Conservation (phyloP, 306 rosid genomes). For the Benincasa hispida region DNA sequence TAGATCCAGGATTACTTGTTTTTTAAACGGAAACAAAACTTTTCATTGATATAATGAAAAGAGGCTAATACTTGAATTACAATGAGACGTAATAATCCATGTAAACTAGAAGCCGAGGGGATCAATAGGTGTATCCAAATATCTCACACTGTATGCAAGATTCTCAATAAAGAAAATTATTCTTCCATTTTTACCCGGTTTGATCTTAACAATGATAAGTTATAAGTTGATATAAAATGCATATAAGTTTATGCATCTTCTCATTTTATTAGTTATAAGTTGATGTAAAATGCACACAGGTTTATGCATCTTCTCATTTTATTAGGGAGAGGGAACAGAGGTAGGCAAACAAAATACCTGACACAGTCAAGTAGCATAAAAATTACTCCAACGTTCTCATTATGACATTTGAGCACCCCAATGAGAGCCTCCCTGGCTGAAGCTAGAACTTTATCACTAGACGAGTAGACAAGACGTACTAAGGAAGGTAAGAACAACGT, state of each 20-base stretch:
- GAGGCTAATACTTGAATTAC: too few relatives aligned
- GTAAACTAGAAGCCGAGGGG: too few relatives aligned
- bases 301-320: background rate
- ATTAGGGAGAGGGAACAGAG: background rate
- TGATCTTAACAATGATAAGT: background rate
- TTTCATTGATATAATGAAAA: too few relatives aligned
- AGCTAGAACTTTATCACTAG: constrained; percentile 39
- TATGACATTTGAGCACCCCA: constrained; percentile 55
- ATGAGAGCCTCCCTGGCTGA: constrained; percentile 44
- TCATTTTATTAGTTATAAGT: background rate
- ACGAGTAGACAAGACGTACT: constrained; percentile 45
- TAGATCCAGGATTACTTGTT: background rate
- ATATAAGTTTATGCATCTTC: background rate
- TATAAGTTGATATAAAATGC: background rate
- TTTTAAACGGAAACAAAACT: too few relatives aligned
- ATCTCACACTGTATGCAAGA: background rate
- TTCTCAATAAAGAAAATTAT: background rate
- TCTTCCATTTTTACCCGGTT: background rate
- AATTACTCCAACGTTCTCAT: constrained; percentile 45
- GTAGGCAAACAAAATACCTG: constrained; percentile 32
- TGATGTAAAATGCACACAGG: background rate
- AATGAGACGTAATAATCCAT: too few relatives aligned
- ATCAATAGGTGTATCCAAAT: too few relatives aligned
- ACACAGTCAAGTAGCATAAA: constrained; percentile 71
- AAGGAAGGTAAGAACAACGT: constrained; percentile 50